These are phyloP conservation scores for Sporisorium sorghi DNA, from an alignment of 1,284 basidiomycete species.

Conservation along the genomic window DNA sequence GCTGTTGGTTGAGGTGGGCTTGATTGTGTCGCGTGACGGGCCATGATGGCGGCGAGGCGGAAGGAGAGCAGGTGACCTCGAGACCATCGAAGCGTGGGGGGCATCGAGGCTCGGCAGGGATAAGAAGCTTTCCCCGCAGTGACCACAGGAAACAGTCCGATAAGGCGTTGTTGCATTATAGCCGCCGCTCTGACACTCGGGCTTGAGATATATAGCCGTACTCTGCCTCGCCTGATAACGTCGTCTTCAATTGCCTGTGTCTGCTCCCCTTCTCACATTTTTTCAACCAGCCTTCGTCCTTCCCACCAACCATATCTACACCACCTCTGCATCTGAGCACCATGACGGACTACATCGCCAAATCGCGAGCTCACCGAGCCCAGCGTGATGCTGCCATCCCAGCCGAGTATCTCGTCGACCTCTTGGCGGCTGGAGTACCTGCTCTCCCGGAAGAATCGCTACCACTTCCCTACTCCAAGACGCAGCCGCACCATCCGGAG, in stretches of 20 bases:
- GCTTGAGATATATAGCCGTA: constrained; percentile 1
- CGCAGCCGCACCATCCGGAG: constrained; percentile 27
- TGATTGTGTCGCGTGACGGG: no score
- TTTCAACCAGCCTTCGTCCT: neutral
- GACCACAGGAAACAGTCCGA: no score
- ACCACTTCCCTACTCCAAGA: constrained; percentile 30
- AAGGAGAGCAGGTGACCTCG: no score
- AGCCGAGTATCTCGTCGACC: constrained; percentile 21
- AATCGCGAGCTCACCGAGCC: constrained; percentile 21
- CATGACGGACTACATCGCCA: constrained; percentile 41
- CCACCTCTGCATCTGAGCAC: neutral
- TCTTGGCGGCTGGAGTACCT: constrained; percentile 18
- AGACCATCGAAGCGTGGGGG: no score
- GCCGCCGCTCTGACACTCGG: neutral
- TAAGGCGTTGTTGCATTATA: no score
- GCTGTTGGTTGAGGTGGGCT: neutral
- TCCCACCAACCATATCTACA: no score
- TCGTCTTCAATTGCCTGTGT: neutral
- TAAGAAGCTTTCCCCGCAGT: constrained; percentile 2
- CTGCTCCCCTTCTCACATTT: neutral
- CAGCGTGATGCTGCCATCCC: constrained; percentile 44
- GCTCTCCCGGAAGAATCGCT: constrained; percentile 35
- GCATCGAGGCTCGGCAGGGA: neutral
- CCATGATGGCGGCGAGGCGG: neutral
- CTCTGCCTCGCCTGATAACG: neutral